Percentiles rank a stretch among this genome's conserved stretches.
phyloP scores from a whole-genome alignment of 164 flowering plant species.

The Vitis cinerea region DNA sequence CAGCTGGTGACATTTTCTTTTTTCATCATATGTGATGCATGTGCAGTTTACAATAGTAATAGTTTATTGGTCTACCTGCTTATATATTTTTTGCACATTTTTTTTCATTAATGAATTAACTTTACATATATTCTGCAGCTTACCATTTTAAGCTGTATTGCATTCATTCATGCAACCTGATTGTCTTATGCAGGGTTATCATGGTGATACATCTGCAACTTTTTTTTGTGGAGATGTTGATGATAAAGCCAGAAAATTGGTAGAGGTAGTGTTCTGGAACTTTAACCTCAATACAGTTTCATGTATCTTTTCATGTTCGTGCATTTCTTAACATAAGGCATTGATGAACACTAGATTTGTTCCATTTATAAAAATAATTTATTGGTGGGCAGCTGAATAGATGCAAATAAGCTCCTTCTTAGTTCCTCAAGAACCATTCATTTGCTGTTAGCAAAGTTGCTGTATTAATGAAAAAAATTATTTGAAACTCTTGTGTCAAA shows the following conservation, averaged over 20 bases:
- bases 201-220: slow-evolving; percentile 97
- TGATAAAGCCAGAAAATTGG: slow-evolving; percentile 72
- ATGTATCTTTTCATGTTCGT: background rate
- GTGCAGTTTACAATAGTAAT: background rate
- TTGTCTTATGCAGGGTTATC: slow-evolving; percentile 69
- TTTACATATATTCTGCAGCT: background rate
- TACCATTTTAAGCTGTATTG: background rate
- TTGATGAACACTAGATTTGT: background rate
- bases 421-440: too few relatives aligned
- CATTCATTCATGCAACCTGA: slow-evolving; percentile 2
- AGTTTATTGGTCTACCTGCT: background rate
- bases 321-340: background rate
- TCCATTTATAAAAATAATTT: too few relatives aligned
- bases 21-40: background rate
- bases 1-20: background rate
- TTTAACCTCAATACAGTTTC: background rate
- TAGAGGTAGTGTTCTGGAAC: slow-evolving; percentile 50
- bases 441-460: too few relatives aligned
- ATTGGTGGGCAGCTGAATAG: too few relatives aligned
- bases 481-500: too few relatives aligned
- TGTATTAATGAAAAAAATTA: too few relatives aligned
- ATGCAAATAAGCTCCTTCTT: too few relatives aligned
- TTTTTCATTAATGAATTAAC: background rate
- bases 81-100: background rate
- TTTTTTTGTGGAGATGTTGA: slow-evolving; percentile 90